A percentile compares a stretch with the other conserved stretches of the same genome.
Evolutionary conservation across 2,329 filamentous ascomycete species (phyloP).

Genomic region (Hortaea werneckii): DNA sequence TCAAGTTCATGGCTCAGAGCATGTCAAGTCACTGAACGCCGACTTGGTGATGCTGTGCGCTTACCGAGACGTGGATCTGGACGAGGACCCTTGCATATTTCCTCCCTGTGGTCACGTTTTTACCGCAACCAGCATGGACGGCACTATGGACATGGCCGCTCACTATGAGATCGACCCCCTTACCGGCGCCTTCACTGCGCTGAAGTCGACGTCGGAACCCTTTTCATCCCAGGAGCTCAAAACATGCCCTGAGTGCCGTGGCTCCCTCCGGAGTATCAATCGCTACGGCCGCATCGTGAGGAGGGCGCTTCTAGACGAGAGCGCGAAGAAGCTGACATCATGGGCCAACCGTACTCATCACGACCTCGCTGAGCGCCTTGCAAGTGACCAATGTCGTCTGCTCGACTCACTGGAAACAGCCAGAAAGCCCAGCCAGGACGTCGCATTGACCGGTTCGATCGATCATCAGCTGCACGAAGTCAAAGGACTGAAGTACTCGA

Average conservation of each 20-base stretch:
- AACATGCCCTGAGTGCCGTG: slow-evolving; percentile 51
- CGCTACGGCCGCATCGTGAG: slow-evolving; percentile 55
- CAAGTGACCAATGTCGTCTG: no score
- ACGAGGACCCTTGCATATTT: slow-evolving; percentile 53
- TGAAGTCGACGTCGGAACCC: slow-evolving; percentile 32
- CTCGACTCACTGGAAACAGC: no score
- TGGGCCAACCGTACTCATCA: slow-evolving; percentile 37
- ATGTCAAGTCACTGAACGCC: slow-evolving; percentile 39
- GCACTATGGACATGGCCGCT: slow-evolving; percentile 44
- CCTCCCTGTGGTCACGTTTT: slow-evolving; percentile 55
- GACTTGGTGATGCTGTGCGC: slow-evolving; percentile 47
- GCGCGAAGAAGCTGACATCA: slow-evolving; percentile 54
- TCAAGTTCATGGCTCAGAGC: slow-evolving; percentile 42
- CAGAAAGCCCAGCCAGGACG: no score
- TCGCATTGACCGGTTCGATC: no score
- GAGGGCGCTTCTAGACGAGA: slow-evolving; percentile 50
- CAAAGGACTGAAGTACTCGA: no score
- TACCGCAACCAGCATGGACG: slow-evolving; percentile 51
- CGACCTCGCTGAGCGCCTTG: slow-evolving; percentile 29
- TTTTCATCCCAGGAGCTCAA: slow-evolving; percentile 42
- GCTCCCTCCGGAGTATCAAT: slow-evolving; percentile 45
- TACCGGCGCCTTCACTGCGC: slow-evolving; percentile 14
- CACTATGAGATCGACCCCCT: slow-evolving; percentile 39
- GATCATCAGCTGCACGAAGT: no score
- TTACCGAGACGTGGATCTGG: slow-evolving; percentile 49